A percentile compares a stretch with the other conserved stretches of the same genome.
Evolutionary conservation across 2,329 filamentous ascomycete species (phyloP).

Genomic region (Pseudogymnoascus sp.): DNA sequence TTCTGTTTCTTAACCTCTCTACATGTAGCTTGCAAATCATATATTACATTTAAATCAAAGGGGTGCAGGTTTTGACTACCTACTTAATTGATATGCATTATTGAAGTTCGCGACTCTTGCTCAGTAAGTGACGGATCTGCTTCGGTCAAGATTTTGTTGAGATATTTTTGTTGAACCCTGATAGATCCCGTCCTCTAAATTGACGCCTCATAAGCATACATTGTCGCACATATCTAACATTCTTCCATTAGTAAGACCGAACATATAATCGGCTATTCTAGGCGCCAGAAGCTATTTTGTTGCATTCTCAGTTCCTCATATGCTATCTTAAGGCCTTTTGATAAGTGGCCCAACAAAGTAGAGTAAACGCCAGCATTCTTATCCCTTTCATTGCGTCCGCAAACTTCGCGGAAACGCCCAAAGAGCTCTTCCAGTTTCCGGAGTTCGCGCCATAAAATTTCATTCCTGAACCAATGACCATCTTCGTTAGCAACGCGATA

Average conservation of each 20-base stretch:
- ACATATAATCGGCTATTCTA: neutral
- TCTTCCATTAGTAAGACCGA: neutral
- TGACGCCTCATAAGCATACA: neutral
- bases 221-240: neutral
- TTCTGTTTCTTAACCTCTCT: neutral
- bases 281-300: constrained; percentile 6
- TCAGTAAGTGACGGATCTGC: neutral
- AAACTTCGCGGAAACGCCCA: constrained; percentile 35
- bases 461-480: constrained; percentile 38
- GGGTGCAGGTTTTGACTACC: neutral
- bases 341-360: constrained; percentile 38
- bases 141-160: neutral
- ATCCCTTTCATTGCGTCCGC: constrained; percentile 15
- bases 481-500: constrained; percentile 40
- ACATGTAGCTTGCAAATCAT: neutral
- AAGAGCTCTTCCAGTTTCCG: constrained; percentile 40
- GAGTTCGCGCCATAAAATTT: constrained; percentile 40
- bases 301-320: constrained; percentile 29
- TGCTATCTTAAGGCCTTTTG: constrained; percentile 35
- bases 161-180: neutral
- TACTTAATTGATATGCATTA: neutral
- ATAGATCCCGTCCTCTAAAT: neutral
- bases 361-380: constrained; percentile 32
- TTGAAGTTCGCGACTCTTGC: neutral
- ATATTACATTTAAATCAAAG: neutral